A percentile compares a stretch with the other conserved stretches of the same genome.
Conservation (phyloP, 2,329 filamentous ascomycete species). For the Penicillium sp. region DNA sequence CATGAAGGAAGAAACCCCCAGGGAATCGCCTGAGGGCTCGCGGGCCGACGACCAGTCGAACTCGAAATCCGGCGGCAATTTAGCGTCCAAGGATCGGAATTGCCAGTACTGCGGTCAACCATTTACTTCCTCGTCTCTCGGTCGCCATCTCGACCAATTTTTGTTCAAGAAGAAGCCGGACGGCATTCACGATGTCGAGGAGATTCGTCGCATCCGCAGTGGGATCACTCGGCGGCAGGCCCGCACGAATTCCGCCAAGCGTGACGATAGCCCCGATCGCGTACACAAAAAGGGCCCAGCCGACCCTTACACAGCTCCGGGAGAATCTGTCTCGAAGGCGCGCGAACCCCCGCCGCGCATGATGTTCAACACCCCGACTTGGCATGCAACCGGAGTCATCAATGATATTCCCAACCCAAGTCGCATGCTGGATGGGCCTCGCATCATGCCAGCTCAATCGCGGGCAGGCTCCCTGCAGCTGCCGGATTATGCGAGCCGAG, state of each 20-base stretch:
- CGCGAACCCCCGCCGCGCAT: constrained; percentile 42
- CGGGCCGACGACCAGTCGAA: constrained; percentile 36
- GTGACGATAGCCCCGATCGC: constrained; percentile 61
- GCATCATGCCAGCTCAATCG: constrained; percentile 34
- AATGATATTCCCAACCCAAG: constrained; percentile 66
- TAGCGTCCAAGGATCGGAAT: constrained; percentile 75
- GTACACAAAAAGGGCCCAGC: constrained; percentile 46
- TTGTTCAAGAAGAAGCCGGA: constrained; percentile 94
- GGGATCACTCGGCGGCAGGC: constrained; percentile 85
- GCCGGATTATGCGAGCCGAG: constrained; percentile 61
- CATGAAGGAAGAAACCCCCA: constrained; percentile 19
- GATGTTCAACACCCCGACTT: constrained; percentile 64
- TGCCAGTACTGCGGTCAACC: constrained; percentile 86
- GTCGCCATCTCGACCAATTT: constrained; percentile 90
- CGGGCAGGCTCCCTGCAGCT: constrained; percentile 31
- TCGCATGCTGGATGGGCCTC: constrained; percentile 43
- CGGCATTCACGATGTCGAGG: constrained; percentile 85
- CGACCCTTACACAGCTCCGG: constrained; percentile 31
- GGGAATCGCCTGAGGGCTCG: constrained; percentile 41
- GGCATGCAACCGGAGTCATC: constrained; percentile 77
- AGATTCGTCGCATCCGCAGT: constrained; percentile 79
- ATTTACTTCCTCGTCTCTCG: constrained; percentile 91
- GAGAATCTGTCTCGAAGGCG: constrained; percentile 38
- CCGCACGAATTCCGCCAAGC: constrained; percentile 61
- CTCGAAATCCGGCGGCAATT: constrained; percentile 34